A percentile compares a stretch with the other conserved stretches of the same genome.
phyloP scores from a whole-genome alignment of 768 basidiomycete genomes.

The Astraeus odoratus region DNA sequence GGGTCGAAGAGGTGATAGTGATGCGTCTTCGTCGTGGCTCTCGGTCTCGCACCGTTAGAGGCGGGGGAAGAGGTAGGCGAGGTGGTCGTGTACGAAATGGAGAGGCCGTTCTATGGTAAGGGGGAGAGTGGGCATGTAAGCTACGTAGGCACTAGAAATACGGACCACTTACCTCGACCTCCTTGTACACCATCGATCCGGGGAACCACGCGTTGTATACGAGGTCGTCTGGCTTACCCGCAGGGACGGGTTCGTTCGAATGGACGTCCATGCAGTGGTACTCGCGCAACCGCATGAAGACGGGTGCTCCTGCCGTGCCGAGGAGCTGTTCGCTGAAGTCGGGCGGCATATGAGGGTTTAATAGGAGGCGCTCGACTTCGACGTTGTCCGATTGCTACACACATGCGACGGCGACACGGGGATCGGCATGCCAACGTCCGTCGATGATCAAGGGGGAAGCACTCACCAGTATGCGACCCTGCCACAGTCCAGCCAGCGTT shows the following conservation, averaged over 20 bases:
- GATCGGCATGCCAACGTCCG: neutral
- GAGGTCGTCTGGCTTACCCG: constrained; percentile 30
- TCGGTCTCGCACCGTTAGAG: constrained; percentile 17
- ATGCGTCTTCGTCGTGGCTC: constrained; percentile 18
- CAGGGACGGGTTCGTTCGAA: constrained; percentile 27
- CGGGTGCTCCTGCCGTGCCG: constrained; percentile 37
- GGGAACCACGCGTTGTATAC: constrained; percentile 39
- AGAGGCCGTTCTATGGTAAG: neutral
- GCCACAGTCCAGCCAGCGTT: constrained; percentile 49
- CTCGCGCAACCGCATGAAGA: constrained; percentile 56
- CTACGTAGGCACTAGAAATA: too few relatives aligned
- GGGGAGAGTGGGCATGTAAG: too few relatives aligned
- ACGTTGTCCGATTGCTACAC: constrained; percentile 15
- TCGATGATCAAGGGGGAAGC: neutral
- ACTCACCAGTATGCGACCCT: constrained; percentile 57
- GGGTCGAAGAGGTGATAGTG: constrained; percentile 38
- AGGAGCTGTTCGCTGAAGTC: constrained; percentile 30
- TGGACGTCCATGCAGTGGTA: constrained; percentile 37
- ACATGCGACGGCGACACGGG: constrained; percentile 17
- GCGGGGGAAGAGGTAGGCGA: neutral
- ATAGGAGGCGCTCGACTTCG: constrained; percentile 15
- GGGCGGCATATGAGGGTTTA: constrained; percentile 16
- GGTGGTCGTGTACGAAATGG: neutral
- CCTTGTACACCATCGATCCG: constrained; percentile 9
- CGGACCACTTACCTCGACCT: constrained; percentile 23